Percentiles rank a stretch among this genome's conserved stretches.
These are phyloP conservation scores for Ophiocordyceps camponoti-rufipedis DNA, from an alignment of 2,329 filamentous ascomycete species.

Conservation along the genomic window DNA sequence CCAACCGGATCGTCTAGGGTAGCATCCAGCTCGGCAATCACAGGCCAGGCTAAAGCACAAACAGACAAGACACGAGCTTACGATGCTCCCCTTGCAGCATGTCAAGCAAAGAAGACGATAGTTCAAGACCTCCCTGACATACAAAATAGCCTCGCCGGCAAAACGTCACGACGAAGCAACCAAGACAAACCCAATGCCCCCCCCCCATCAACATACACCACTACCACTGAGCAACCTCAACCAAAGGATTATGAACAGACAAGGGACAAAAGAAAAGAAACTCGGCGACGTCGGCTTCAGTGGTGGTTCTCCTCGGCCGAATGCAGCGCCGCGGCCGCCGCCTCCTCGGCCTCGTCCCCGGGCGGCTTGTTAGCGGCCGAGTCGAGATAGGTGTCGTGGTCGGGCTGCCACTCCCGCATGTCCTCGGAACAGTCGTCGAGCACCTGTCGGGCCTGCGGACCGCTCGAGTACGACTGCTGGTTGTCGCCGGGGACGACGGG, in stretches of 20 bases:
- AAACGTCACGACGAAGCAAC: not conserved
- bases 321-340: conserved; percentile 1
- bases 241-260: not conserved
- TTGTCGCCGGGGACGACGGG: conserved; percentile 76
- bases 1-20: too few species aligned
- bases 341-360: conserved; percentile 11
- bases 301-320: not conserved
- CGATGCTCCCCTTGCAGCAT: too few species aligned
- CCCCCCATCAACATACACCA: not conserved
- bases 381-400: conserved; percentile 15
- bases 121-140: too few species aligned
- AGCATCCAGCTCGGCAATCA: too few species aligned
- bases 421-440: conserved; percentile 87
- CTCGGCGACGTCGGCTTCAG: not conserved
- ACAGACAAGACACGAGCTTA: too few species aligned
- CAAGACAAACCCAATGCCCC: not conserved
- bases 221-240: not conserved
- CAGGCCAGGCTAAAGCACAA: too few species aligned
- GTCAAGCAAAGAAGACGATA: too few species aligned
- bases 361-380: conserved; percentile 5
- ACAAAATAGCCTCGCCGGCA: not conserved
- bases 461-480: conserved; percentile 48
- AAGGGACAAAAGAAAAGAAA: not conserved
- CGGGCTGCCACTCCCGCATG: conserved; percentile 53
- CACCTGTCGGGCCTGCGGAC: conserved; percentile 57